Conservation (phyloP, 345 rosid genomes). For the Eucalyptus albens region DNA sequence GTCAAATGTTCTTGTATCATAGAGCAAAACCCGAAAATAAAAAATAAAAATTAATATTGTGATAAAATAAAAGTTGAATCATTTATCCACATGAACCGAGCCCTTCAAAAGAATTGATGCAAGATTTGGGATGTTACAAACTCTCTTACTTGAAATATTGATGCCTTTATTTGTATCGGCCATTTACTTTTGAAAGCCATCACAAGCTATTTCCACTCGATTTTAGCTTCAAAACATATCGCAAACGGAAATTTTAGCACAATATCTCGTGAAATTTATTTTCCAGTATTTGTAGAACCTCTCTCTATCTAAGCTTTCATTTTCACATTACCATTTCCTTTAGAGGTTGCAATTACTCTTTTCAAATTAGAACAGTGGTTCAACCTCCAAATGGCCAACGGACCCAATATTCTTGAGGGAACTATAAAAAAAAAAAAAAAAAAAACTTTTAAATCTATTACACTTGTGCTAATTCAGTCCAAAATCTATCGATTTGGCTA, state of each 20-base stretch:
- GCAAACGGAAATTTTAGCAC: not conserved
- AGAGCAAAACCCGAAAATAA: not conserved
- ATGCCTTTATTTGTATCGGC: not conserved
- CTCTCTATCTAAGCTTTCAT: not conserved
- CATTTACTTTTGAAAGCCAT: not conserved
- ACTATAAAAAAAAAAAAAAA: too few species aligned
- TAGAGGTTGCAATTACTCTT: not conserved
- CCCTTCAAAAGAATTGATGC: not conserved
- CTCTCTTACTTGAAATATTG: not conserved
- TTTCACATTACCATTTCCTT: not conserved
- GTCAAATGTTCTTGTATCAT: not conserved
- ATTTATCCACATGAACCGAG: not conserved
- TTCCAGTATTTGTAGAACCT: not conserved
- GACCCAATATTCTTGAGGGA: not conserved
- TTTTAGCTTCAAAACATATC: not conserved
- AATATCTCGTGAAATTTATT: not conserved
- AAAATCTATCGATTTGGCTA: too few species aligned
- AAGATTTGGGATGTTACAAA: not conserved
- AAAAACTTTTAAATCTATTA: too few species aligned
- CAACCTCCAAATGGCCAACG: not conserved
- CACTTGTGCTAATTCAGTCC: accelerated
- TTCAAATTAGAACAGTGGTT: not conserved
- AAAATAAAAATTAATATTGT: not conserved
- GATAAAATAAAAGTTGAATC: not conserved
- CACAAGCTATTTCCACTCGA: not conserved